Base-by-base conservation (phyloP, 176 grass and related monocot species). In the Phragmites australis region DNA sequence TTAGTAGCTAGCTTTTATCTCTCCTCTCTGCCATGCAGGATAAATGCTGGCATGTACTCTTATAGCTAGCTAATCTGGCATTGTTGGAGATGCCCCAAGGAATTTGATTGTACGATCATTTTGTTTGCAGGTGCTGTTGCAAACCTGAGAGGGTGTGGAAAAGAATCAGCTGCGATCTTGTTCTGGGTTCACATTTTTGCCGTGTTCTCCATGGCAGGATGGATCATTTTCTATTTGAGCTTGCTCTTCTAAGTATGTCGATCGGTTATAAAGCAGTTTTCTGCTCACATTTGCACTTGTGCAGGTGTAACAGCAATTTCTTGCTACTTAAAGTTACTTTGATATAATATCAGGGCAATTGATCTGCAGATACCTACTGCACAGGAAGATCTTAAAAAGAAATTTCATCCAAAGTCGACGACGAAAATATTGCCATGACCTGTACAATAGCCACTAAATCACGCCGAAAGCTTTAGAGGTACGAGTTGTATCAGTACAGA, bases 171-270 rank as follows among this genome's bases (percentile, higher is more conserved):
- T 29, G 85, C 97, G 53, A 89, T 99, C 76, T 81, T 99, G 71
- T 99, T 99, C 79, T 99, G 97, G 97, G 97, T 99, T 48, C 97
- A 99, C 71, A 96, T 99, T 82, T 99, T 96, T 95, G 97, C 97
- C 19, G 76, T 99, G 9, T 88, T 99, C 62, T 91, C 97, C 16
- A 99, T 99, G 97, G 83, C 93, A 13, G 97, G 97, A 77, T 99
- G 97, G 97, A 96, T 99, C 65, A 74, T 87, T 84, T 82, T 99
- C 55, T 99, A 77, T 68, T 62, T 99, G 68, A 83, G 43, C 30
- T 66, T 99, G 58, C 97, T 99, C 84, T 99, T 99, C 80, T 93
- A 78, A 88, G 88, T 89, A 72, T 18, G 72, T 41, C 3, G 8
- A 16, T 32, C 56, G 37, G 12, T 65, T 3, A 15, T 25, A 23